A percentile compares a stretch with the other conserved stretches of the same genome.
Conservation (phyloP, 202 grass and related monocot genomes). For the Dendrocalamus latiflorus region DNA sequence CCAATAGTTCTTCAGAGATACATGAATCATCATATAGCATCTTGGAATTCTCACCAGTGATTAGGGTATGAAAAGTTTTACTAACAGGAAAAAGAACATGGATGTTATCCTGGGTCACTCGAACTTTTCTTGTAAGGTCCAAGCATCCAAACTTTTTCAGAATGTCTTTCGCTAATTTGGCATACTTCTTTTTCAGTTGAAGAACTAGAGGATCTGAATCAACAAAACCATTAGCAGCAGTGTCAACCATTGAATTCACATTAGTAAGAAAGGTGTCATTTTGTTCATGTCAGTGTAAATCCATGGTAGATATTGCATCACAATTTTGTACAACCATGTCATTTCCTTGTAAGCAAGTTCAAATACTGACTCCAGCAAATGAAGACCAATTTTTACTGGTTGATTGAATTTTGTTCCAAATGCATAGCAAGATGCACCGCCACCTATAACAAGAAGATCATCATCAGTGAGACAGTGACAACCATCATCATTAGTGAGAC, state of each 20-base stretch:
- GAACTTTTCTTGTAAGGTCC: too few relatives aligned
- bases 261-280: constrained; percentile 4
- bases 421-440: constrained; percentile 94
- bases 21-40: too few relatives aligned
- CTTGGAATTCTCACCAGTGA: too few relatives aligned
- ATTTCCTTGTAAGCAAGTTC: constrained; percentile 15
- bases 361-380: constrained; percentile 48
- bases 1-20: too few relatives aligned
- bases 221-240: not conserved
- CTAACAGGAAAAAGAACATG: too few relatives aligned
- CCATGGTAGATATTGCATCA: not conserved
- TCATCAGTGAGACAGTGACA: too few relatives aligned
- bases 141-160: too few relatives aligned
- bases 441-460: constrained; percentile 77
- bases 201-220: constrained; percentile 44
- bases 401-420: constrained; percentile 86
- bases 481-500: too few relatives aligned
- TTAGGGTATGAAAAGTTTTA: too few relatives aligned
- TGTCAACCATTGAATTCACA: constrained; percentile 11
- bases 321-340: not conserved
- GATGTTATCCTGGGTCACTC: too few relatives aligned
- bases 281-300: constrained; percentile 19
- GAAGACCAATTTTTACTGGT: constrained; percentile 75
- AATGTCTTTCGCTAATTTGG: constrained; percentile 77
- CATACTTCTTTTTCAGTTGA: constrained; percentile 68